These are phyloP conservation scores for Paramecium tetraurelia DNA, from an alignment of 73 alveolate genomes.

Conservation along the genomic window DNA sequence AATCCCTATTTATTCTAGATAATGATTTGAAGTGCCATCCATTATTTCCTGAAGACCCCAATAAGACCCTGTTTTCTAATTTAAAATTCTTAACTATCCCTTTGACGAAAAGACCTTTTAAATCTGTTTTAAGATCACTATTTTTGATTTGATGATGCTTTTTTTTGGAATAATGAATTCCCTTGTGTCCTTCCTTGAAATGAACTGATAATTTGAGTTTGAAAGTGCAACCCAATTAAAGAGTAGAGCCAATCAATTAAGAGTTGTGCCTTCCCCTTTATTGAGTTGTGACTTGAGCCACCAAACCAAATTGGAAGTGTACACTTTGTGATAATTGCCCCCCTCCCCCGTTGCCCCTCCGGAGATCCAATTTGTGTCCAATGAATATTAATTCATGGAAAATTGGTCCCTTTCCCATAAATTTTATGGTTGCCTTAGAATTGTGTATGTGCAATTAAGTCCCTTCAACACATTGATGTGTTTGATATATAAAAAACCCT, in stretches of 20 bases:
- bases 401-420: constrained; percentile 14
- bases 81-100: not conserved
- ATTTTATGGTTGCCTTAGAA: not conserved
- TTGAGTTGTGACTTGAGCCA: not conserved
- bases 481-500: not conserved
- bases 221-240: not conserved
- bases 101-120: not conserved
- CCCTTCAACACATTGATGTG: constrained; percentile 31
- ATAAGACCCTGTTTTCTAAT: not conserved
- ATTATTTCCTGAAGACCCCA: not conserved
- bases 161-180: not conserved
- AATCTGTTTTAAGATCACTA: not conserved
- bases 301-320: not conserved
- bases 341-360: not conserved
- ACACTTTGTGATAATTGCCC: not conserved
- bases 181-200: not conserved
- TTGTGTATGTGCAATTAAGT: not conserved
- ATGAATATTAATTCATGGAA: constrained; percentile 22
- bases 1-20: not conserved
- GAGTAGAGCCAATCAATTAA: not conserved
- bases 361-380: not conserved
- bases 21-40: not conserved
- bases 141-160: not conserved
- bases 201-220: not conserved
- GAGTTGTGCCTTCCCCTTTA: not conserved